Evolutionary conservation across 495 filamentous ascomycete genomes (phyloP), one percentile per base, ranked within the genome.

Genomic region (Umbilicaria muhlenbergii): DNA sequence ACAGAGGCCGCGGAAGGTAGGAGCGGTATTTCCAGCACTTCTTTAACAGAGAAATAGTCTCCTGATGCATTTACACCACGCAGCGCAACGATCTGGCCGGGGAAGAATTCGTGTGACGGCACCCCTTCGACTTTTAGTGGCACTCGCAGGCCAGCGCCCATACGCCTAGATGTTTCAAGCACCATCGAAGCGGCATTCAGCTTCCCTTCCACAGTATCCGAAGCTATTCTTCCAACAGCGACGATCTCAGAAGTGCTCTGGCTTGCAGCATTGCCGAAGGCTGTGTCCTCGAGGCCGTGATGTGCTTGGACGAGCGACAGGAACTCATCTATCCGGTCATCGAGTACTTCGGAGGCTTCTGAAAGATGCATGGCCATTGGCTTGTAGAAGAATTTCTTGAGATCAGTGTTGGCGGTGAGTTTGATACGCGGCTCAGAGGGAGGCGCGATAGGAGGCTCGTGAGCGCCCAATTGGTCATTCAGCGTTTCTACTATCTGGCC

Each of bases 291-390:
- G 12, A 93, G 71, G 14, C 75, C 64, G 58, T 91, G 72, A 52
- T 86, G 69, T 18, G 75, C 73, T 63, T 82, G 75, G n/a, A 93
- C 70, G 2, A 83, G 56, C 3, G 57, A 55, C 49, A 73, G 67
- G 49, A 95, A 94, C 28, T 84, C 85, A 44, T 98, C 91, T 59
- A 98, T 94, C 36, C 89, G 76, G 57, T 94, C 88, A 56, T 98
- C 91, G 5, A 93, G 68, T 41, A 94, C 82, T 60, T 94, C 88
- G 2, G 87, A 88, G 2, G 85, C 78, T 52, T 94, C 88, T 4
- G 85, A 85, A 11, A 88, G 70, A 50, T 91, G 92, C 86, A 94
- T 93, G 24, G 85, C 82, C 65, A 95, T 81, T 0, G 86, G 80
- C 51, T 86, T 86, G 59, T 94, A 98, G 8, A 74, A 76, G 41